Evolutionary conservation across 768 basidiomycete genomes (phyloP).

Genomic region (Trametes punicea): DNA sequence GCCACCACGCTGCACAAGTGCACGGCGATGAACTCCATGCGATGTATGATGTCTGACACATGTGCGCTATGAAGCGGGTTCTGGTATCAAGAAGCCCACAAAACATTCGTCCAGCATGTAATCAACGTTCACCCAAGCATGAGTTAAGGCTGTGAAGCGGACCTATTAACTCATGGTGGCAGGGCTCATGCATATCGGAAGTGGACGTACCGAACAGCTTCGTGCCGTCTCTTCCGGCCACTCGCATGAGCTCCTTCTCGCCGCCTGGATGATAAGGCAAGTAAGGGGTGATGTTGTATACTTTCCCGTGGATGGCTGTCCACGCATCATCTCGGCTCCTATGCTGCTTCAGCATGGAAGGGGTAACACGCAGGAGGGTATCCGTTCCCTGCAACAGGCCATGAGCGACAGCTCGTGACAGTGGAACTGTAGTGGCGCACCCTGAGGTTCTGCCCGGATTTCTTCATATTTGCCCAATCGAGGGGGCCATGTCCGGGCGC

Average conservation of each 20-base stretch:
- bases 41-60: neutral
- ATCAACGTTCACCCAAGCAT: slow-evolving; percentile 97
- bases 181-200: neutral
- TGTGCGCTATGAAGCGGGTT: slow-evolving; percentile 31
- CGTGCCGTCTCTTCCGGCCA: slow-evolving; percentile 92
- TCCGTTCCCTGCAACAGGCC: slow-evolving; percentile 58
- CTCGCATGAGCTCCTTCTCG: slow-evolving; percentile 90
- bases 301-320: slow-evolving; percentile 88
- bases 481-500: slow-evolving; percentile 88
- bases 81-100: slow-evolving; percentile 84
- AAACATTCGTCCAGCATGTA: slow-evolving; percentile 93
- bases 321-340: slow-evolving; percentile 87
- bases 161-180: slow-evolving; percentile 1
- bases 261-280: slow-evolving; percentile 92
- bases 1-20: neutral
- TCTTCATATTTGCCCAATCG: slow-evolving; percentile 91
- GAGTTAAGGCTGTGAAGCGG: slow-evolving; percentile 64
- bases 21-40: too few species aligned
- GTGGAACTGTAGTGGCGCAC: slow-evolving; percentile 38
- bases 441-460: slow-evolving; percentile 74
- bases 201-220: slow-evolving; percentile 78
- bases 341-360: slow-evolving; percentile 75
- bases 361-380: slow-evolving; percentile 64
- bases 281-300: slow-evolving; percentile 96
- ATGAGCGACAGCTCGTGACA: neutral